These are phyloP conservation scores for Aspergillus sp. DNA, from an alignment of 2,329 filamentous ascomycete species.

Conservation along the genomic window DNA sequence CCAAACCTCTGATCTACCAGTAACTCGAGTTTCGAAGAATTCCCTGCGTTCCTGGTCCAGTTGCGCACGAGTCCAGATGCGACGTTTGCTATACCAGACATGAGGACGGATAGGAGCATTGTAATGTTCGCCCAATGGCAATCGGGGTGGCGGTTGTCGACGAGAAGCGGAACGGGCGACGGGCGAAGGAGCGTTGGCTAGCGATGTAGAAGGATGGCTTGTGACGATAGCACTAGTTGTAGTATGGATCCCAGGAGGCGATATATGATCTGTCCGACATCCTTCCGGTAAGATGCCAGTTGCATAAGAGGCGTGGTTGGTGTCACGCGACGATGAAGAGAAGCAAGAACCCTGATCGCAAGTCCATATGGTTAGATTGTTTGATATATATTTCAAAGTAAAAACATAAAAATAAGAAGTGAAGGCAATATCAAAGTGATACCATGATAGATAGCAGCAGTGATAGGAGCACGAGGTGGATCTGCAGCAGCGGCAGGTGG, in stretches of 20 bases:
- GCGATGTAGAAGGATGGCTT: constrained; percentile 8
- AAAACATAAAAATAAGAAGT: too few relatives aligned
- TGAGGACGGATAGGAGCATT: constrained; percentile 65
- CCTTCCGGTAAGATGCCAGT: constrained; percentile 17
- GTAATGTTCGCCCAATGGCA: constrained; percentile 54
- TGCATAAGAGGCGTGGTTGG: constrained; percentile 19
- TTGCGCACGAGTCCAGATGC: constrained; percentile 64
- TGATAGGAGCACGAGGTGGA: too few relatives aligned
- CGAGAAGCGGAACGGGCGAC: constrained; percentile 6
- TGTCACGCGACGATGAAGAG: constrained; percentile 31
- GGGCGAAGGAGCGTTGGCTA: constrained; percentile 4
- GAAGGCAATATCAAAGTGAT: too few relatives aligned
- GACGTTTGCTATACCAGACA: constrained; percentile 59
- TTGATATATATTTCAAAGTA: constrained; percentile 1
- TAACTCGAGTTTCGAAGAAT: constrained; percentile 88
- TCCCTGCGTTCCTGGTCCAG: constrained; percentile 69
- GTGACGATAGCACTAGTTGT: constrained; percentile 9
- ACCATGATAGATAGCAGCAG: too few relatives aligned
- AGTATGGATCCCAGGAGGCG: constrained; percentile 7
- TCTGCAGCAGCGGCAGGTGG: too few relatives aligned
- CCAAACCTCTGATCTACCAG: constrained; percentile 75
- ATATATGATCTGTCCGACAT: constrained; percentile 14
- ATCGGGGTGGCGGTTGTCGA: constrained; percentile 10
- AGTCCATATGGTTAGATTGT: not conserved
- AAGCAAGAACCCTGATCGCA: constrained; percentile 34